Base-by-base conservation (phyloP, 129 eudicot genomes). In the Dittrichia graveolens region DNA sequence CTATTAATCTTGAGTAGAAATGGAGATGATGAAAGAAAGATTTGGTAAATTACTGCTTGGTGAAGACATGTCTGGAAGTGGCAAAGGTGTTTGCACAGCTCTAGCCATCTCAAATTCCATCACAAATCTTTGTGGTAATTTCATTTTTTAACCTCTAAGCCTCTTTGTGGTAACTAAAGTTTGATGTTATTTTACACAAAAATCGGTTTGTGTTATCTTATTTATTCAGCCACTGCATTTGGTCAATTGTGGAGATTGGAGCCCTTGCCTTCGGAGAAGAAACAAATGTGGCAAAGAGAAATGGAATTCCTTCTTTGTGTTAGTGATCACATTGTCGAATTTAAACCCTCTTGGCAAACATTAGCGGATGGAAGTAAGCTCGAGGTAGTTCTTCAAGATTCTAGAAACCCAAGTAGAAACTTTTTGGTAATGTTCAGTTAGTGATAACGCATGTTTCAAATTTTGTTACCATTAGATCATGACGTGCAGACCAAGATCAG, bases 11-110 rank as follows among this genome's bases (percentile, higher is more conserved):
- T 81, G 73, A 53, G 56, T 74, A 91, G 97, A 88, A 68, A 84
- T 84, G 84, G 97, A 86, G 67, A 75, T 84, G 96, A 88, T 91
- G 97, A 91, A 88, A 82, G 97, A 91, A 61, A 83, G 91, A 68
- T 92, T 89, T 71, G 85, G 89, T 8, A 92, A 92, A 76, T 72
- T 92, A 76, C 57, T 92, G 68, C 94, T 92, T 11, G 98, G 98
- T 48, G 98, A 92, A 75, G 98, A 92, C 54, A 92, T 92, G 98
- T 92, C 98, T 64, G 98, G 98, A 67, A 83, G 96, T 83, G 98
- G 98, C 61, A 89, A 87, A 85, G 98, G 98, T 66, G 98, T 92
- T 65, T 92, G 91, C 78, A 68, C 96, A 8, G 96, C 98, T 16
- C 66, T 92, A 69, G 96, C 98, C 44, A 85, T 92, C 74, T 89